Evolutionary conservation across 805 yeast species (phyloP).

Genomic region (Teunomyces stri): DNA sequence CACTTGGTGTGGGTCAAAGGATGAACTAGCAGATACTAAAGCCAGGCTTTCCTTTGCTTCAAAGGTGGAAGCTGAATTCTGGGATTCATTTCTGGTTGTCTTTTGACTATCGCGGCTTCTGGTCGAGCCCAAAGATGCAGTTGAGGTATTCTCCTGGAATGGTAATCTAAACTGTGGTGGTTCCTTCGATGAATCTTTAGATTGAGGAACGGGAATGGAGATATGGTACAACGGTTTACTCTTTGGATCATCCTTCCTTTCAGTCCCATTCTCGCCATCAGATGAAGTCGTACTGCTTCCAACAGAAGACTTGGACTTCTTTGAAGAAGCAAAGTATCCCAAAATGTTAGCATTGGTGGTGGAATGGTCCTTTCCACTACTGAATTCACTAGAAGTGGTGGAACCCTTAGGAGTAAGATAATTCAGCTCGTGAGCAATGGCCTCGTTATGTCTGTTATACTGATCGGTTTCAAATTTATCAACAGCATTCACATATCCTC

Average conservation of each 20-base stretch:
- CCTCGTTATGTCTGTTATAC: not conserved
- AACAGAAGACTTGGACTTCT: constrained; percentile 3
- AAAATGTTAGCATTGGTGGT: not conserved
- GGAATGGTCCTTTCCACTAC: not conserved
- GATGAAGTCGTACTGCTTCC: constrained; percentile 6
- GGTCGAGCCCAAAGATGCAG: constrained; percentile 1
- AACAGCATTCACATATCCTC: constrained; percentile 62
- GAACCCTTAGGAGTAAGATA: constrained; percentile 11
- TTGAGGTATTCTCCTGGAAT: constrained; percentile 49
- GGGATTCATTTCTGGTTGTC: not conserved
- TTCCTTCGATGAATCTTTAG: constrained; percentile 29
- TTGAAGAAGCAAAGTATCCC: not conserved
- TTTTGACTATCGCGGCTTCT: not conserved
- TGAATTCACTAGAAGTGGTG: not conserved
- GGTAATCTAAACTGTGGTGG: constrained; percentile 66
- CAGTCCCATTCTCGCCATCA: not conserved
- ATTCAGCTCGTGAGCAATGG: constrained; percentile 1
- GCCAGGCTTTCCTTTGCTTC: not conserved
- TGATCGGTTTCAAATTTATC: constrained; percentile 35
- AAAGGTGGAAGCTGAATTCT: no score
- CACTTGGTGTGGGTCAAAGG: constrained; percentile 4
- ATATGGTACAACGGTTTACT: constrained; percentile 4
- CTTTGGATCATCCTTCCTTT: not conserved
- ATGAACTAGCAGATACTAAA: not conserved
- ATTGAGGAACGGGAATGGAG: constrained; percentile 20